Conservation (phyloP, 768 basidiomycete species). For the Lentinula edodes region DNA sequence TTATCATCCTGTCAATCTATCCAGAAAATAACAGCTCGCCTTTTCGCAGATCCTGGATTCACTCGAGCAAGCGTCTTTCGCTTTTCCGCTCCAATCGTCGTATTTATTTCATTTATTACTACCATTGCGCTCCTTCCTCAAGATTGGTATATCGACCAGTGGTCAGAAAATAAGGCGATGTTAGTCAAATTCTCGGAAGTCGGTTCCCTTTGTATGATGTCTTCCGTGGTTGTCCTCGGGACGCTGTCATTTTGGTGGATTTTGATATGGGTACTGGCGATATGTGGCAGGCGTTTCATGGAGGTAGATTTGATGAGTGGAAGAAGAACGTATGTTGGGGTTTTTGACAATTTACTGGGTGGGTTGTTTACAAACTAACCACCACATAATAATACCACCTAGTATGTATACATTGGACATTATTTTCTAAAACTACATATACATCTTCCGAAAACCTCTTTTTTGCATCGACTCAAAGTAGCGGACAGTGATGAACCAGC, state of each 20-base stretch:
- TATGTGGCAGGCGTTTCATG: neutral
- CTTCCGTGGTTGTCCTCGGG: neutral
- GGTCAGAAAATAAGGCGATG: neutral
- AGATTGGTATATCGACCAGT: neutral
- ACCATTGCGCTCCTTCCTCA: neutral
- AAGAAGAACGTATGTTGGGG: neutral
- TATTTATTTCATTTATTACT: neutral
- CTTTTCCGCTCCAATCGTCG: constrained; percentile 1
- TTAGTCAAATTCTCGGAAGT: neutral
- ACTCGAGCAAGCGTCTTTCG: neutral
- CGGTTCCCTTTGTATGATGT: neutral
- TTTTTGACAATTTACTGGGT: neutral
- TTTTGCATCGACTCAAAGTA: no score
- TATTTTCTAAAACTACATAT: no score
- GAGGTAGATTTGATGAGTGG: neutral
- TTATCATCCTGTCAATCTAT: neutral
- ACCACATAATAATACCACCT: no score
- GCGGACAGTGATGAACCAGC: neutral
- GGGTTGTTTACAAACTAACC: neutral
- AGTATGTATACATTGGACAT: neutral
- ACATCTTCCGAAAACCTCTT: no score
- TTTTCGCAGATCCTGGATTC: neutral
- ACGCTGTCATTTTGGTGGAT: neutral
- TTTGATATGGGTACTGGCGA: neutral
- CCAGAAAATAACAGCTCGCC: neutral